phyloP scores from a whole-genome alignment of 768 basidiomycete genomes.

The Rhizopogon roseolus region DNA sequence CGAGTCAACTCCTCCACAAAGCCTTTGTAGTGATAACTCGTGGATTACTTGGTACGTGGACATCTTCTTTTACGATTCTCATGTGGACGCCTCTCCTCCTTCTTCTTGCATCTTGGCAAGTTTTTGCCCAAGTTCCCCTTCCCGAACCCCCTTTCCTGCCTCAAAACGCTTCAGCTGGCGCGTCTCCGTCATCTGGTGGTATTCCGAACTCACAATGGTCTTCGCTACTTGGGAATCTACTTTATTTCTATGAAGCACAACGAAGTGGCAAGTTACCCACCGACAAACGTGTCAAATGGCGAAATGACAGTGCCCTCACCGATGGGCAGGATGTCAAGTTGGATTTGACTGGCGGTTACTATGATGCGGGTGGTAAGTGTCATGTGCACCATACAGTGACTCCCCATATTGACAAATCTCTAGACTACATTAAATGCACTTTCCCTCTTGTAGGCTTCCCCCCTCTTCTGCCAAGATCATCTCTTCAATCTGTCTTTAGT shows the following conservation, averaged over 20 bases:
- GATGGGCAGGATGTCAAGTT: conserved; percentile 74
- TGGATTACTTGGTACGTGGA: background rate
- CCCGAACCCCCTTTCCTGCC: conserved; percentile 65
- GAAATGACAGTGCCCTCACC: conserved; percentile 72
- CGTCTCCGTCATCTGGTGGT: conserved; percentile 37
- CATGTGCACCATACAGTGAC: background rate
- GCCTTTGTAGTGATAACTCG: background rate
- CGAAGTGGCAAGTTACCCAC: conserved; percentile 70
- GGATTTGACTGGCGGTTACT: conserved; percentile 85
- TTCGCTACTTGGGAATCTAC: conserved; percentile 68
- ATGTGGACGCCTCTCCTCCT: conserved; percentile 18
- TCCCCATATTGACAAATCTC: conserved; percentile 2
- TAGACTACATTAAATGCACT: conserved; percentile 86
- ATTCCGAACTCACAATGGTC: conserved; percentile 78
- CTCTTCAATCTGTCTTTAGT: conserved; percentile 32
- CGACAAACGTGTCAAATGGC: conserved; percentile 77
- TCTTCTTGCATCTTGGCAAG: conserved; percentile 20
- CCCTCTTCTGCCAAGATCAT: background rate
- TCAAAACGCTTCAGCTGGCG: conserved; percentile 52
- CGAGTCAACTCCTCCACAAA: no score
- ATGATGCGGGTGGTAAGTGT: conserved; percentile 81
- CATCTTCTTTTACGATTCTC: background rate
- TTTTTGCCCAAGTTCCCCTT: conserved; percentile 53
- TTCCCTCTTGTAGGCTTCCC: conserved; percentile 63
- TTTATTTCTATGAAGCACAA: conserved; percentile 93